phyloP scores from a whole-genome alignment of 345 rosid species.

The Raphanus raphanistrum region DNA sequence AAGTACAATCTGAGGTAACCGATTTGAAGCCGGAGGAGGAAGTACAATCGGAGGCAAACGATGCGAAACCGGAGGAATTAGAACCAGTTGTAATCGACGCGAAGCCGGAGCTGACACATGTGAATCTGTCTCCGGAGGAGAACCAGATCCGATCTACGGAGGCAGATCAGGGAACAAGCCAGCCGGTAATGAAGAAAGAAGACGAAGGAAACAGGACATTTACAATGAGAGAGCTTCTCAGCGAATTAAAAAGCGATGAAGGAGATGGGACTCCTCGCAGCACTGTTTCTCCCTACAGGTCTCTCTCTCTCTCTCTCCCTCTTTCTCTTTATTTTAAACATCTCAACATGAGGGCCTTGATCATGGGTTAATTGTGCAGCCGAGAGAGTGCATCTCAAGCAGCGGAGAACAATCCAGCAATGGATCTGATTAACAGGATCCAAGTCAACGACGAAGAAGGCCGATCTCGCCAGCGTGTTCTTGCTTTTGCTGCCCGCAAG shows the following conservation, averaged over 20 bases:
- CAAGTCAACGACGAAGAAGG: conserved; percentile 92
- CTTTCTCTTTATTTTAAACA: neutral
- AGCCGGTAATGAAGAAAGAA: conserved; percentile 46
- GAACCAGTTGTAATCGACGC: conserved; percentile 21
- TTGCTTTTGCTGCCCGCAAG: conserved; percentile 96
- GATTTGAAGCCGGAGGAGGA: conserved; percentile 2
- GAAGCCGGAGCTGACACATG: conserved; percentile 43
- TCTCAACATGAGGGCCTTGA: neutral
- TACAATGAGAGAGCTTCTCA: conserved; percentile 86
- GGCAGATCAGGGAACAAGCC: conserved; percentile 25
- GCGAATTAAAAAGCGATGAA: conserved; percentile 72
- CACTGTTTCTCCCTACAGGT: conserved; percentile 65
- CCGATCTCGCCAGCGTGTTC: conserved; percentile 94
- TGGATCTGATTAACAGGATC: conserved; percentile 86
- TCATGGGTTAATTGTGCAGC: conserved; percentile 45
- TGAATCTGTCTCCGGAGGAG: conserved; percentile 46
- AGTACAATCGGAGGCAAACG: neutral
- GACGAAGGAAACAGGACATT: conserved; percentile 71
- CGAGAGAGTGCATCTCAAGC: conserved; percentile 61
- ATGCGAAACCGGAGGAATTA: neutral
- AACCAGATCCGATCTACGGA: conserved; percentile 40
- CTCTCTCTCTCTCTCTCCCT: neutral
- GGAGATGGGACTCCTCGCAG: conserved; percentile 51
- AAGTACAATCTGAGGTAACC: neutral
- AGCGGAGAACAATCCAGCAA: conserved; percentile 73